phyloP scores from a whole-genome alignment of 352 stramenopile genomes.

The Achlya hypogyna region DNA sequence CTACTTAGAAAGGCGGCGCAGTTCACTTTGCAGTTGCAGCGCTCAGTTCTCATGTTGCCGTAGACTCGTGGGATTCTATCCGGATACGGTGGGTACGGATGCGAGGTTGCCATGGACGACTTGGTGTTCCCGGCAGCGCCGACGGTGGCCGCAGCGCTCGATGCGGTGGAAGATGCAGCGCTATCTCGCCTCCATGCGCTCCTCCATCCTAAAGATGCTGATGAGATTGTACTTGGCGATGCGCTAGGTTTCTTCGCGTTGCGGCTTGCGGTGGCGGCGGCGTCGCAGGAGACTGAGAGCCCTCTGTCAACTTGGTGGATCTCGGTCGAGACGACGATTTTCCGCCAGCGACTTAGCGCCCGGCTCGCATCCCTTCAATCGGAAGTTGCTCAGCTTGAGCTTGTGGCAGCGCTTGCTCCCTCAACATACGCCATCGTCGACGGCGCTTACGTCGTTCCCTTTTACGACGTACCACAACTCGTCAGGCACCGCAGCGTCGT shows the following conservation, averaged over 20 bases:
- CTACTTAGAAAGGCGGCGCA: too few species aligned
- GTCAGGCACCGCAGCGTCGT: conserved; percentile 36
- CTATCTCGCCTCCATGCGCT: conserved; percentile 54
- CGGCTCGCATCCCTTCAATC: too few species aligned
- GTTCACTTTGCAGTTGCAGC: too few species aligned
- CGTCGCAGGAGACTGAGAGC: too few species aligned
- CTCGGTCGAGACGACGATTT: too few species aligned
- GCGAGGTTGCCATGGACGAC: conserved; percentile 6
- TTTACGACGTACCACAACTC: conserved; percentile 31
- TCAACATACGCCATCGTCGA: background rate
- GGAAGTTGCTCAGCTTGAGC: too few species aligned
- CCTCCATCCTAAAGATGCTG: too few species aligned
- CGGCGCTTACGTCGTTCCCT: conserved; percentile 38
- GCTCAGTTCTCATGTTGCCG: background rate
- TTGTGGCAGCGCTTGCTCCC: background rate
- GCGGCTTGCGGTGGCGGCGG: conserved; percentile 26
- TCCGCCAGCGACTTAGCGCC: too few species aligned
- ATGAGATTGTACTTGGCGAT: conserved; percentile 28
- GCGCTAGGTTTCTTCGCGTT: conserved; percentile 21
- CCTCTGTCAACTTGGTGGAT: too few species aligned
- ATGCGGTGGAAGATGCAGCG: conserved; percentile 89
- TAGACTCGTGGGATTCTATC: background rate
- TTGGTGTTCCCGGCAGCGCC: conserved; percentile 80
- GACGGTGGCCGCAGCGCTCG: conserved; percentile 80
- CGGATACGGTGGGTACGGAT: background rate